Evolutionary conservation across 1,284 basidiomycete genomes (phyloP).

Genomic region (Cutaneotrichosporon spelunceum): DNA sequence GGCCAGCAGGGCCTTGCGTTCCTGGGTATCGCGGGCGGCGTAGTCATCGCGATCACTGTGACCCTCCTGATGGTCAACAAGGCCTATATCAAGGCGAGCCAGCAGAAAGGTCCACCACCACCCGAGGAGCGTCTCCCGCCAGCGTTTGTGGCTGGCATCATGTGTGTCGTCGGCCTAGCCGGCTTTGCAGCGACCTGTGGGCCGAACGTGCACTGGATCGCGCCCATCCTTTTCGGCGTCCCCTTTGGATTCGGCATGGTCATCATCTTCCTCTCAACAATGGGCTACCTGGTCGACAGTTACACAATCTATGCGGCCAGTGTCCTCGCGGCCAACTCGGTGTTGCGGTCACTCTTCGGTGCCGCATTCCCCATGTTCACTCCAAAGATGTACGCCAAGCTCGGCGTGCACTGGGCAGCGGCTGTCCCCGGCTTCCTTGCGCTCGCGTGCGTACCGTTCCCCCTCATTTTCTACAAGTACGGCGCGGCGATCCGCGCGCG

Average conservation of each 20-base stretch:
- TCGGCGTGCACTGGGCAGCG: constrained; percentile 61
- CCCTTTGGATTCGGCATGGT: constrained; percentile 65
- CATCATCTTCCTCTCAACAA: constrained; percentile 30
- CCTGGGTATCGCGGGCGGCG: constrained; percentile 63
- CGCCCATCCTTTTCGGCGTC: constrained; percentile 59
- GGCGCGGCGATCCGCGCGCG: constrained; percentile 58
- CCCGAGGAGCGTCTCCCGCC: constrained; percentile 62
- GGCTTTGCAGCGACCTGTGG: constrained; percentile 50
- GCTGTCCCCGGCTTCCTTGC: constrained; percentile 36
- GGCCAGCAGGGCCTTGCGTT: constrained; percentile 65
- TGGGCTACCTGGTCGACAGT: constrained; percentile 61
- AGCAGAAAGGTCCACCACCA: constrained; percentile 48
- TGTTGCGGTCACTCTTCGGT: constrained; percentile 63
- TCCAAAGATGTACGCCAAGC: constrained; percentile 57
- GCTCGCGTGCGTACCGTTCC: constrained; percentile 21
- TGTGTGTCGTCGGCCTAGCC: constrained; percentile 48
- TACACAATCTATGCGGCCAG: constrained; percentile 57
- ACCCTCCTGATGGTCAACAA: constrained; percentile 56
- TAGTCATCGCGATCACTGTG: constrained; percentile 58
- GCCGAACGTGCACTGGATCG: constrained; percentile 54
- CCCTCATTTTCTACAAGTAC: constrained; percentile 32
- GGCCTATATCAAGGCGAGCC: constrained; percentile 55
- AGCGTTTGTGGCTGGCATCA: constrained; percentile 53
- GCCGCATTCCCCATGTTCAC: constrained; percentile 59
- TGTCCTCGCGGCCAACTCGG: constrained; percentile 64